Conservation (phyloP, 495 filamentous ascomycete genomes). For the Penicillium pancosmium region DNA sequence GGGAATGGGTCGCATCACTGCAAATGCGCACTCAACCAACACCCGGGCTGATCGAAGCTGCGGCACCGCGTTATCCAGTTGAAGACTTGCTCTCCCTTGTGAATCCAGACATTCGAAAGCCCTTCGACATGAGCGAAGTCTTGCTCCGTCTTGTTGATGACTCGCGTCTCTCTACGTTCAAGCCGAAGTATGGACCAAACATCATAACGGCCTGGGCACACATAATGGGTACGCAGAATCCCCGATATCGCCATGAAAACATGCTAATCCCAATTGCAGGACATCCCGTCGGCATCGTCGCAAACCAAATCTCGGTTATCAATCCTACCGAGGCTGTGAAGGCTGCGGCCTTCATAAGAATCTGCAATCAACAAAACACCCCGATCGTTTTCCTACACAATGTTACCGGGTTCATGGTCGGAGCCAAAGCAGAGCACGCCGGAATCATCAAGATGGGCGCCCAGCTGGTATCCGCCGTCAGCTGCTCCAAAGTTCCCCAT, state of each 20-base stretch:
- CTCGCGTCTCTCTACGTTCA: slow-evolving; percentile 31
- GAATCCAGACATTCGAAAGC: slow-evolving; percentile 35
- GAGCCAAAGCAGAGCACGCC: slow-evolving; percentile 34
- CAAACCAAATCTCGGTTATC: slow-evolving; percentile 35
- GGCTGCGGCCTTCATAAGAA: slow-evolving; percentile 32
- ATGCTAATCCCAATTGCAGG: slow-evolving; percentile 14
- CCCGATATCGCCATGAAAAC: neutral
- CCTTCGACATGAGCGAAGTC: slow-evolving; percentile 37
- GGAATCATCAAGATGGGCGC: slow-evolving; percentile 39
- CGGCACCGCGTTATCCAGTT: slow-evolving; percentile 22
- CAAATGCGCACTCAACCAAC: slow-evolving; percentile 12
- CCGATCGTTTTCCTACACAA: slow-evolving; percentile 40
- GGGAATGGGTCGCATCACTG: slow-evolving; percentile 34
- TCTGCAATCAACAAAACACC: slow-evolving; percentile 34
- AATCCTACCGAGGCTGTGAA: slow-evolving; percentile 35
- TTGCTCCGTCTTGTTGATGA: slow-evolving; percentile 34
- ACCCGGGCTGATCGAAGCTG: slow-evolving; percentile 5
- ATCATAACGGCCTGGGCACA: slow-evolving; percentile 35
- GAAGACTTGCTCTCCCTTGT: slow-evolving; percentile 31
- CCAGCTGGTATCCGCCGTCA: slow-evolving; percentile 35
- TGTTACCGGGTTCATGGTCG: slow-evolving; percentile 41
- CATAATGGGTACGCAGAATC: slow-evolving; percentile 28
- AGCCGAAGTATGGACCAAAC: slow-evolving; percentile 33
- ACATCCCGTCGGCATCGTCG: slow-evolving; percentile 33
- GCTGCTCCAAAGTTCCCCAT: slow-evolving; percentile 34